Evolutionary conservation across 192 early-diverging fungal genomes (phyloP).

Genomic region (Kappamyces sp.): DNA sequence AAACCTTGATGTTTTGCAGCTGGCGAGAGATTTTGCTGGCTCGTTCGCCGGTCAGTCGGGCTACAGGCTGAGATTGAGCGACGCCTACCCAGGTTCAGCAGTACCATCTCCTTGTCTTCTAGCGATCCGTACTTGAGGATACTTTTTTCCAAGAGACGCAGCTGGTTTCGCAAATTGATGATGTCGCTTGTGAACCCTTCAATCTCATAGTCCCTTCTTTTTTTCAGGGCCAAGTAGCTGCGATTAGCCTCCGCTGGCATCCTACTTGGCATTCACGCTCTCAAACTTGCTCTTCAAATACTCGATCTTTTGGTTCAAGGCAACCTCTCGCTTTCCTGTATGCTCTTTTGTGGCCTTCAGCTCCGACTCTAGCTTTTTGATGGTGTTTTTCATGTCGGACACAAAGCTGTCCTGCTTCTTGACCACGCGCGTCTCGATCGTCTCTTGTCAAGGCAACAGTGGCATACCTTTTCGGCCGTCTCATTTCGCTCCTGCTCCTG

Average conservation of each 20-base stretch:
- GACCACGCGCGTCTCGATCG: conserved; percentile 34
- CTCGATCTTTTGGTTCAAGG: conserved; percentile 21
- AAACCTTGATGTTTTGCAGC: conserved; percentile 37
- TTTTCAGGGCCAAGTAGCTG: conserved; percentile 47
- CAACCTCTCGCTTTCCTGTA: conserved; percentile 22
- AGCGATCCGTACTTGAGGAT: conserved; percentile 53
- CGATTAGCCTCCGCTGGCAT: not conserved
- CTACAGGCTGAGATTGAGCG: conserved; percentile 4
- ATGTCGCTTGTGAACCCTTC: conserved; percentile 68
- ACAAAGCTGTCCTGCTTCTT: conserved; percentile 32
- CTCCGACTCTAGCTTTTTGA: conserved; percentile 19
- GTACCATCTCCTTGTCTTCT: conserved; percentile 49
- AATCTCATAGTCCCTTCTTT: conserved; percentile 56
- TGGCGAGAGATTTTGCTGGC: conserved; percentile 37
- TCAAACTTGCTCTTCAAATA: conserved; percentile 24
- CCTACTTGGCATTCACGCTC: conserved; percentile 29
- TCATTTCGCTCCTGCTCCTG: conserved; percentile 31
- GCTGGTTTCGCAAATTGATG: conserved; percentile 41
- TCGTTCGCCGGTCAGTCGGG: conserved; percentile 31
- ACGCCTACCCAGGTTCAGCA: conserved; percentile 41
- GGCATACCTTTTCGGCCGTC: conserved; percentile 32
- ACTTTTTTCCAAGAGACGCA: conserved; percentile 42
- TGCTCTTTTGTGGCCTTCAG: conserved; percentile 14
- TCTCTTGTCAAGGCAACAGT: conserved; percentile 17
- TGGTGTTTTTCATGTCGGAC: conserved; percentile 35